Conservation (phyloP, 169 alveolate genomes). For the Eimeria praecox region DNA sequence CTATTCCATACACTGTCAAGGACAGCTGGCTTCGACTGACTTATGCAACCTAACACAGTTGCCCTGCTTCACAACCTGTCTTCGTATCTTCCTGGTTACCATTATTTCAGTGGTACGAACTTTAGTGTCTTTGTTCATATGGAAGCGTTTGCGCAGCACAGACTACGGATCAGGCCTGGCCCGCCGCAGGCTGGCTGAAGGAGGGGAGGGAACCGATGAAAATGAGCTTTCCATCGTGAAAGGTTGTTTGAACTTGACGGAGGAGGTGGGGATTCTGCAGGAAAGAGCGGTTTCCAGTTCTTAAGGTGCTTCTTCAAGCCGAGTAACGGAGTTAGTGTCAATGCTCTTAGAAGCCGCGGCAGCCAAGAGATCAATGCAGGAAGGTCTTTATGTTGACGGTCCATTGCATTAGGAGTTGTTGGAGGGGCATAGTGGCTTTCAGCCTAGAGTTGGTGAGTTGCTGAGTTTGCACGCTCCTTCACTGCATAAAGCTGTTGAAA, state of each 20-base stretch:
- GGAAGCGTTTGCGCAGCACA: neutral
- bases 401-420: neutral
- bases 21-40: neutral
- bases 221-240: neutral
- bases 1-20: neutral
- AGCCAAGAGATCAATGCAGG: neutral
- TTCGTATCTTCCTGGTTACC: neutral
- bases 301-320: neutral
- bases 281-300: neutral
- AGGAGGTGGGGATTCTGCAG: neutral
- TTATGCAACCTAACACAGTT: neutral
- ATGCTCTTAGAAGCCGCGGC: neutral
- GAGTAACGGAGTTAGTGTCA: neutral
- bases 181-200: neutral
- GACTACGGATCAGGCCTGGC: neutral
- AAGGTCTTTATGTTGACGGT: neutral
- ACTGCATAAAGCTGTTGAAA: neutral
- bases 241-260: neutral
- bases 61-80: neutral
- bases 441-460: neutral
- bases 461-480: neutral
- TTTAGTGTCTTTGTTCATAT: neutral
- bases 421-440: neutral
- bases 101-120: neutral
- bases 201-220: neutral